Conservation (phyloP, 2,329 filamentous ascomycete species). For the Aspergillus hiratsukae region DNA sequence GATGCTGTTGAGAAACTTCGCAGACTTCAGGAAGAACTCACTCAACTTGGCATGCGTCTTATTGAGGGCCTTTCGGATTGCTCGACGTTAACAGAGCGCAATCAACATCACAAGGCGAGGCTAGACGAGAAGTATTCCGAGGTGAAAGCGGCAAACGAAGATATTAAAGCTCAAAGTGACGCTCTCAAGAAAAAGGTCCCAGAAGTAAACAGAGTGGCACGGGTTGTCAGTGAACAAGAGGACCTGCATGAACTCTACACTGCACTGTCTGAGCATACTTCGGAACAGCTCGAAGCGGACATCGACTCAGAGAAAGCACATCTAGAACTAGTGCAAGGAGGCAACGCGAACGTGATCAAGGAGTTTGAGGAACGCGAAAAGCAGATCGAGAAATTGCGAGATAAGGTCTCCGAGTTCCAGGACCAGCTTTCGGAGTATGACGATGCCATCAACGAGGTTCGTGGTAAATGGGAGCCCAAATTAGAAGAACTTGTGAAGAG, state of each 20-base stretch:
- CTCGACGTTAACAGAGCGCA: conserved; percentile 62
- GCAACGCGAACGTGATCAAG: conserved; percentile 68
- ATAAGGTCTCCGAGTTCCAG: conserved; percentile 54
- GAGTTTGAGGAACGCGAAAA: conserved; percentile 71
- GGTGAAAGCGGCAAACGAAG: conserved; percentile 30
- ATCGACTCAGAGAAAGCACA: conserved; percentile 70
- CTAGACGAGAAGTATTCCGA: conserved; percentile 41
- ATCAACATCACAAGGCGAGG: conserved; percentile 52
- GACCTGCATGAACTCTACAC: conserved; percentile 37
- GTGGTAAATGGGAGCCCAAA: conserved; percentile 73
- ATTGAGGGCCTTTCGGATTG: conserved; percentile 83
- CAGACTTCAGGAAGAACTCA: conserved; percentile 56
- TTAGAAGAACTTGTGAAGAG: conserved; percentile 71
- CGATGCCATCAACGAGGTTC: conserved; percentile 60
- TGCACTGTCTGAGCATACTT: conserved; percentile 48
- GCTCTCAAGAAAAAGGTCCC: conserved; percentile 14
- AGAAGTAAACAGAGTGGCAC: conserved; percentile 14
- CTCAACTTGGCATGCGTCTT: conserved; percentile 65
- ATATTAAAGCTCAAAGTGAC: conserved; percentile 30
- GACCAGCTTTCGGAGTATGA: conserved; percentile 53
- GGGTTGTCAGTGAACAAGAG: conserved; percentile 13
- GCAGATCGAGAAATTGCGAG: conserved; percentile 63
- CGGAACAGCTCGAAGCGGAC: conserved; percentile 65
- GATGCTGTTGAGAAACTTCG: conserved; percentile 61
- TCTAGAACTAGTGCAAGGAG: conserved; percentile 74